These are phyloP conservation scores for Cymbopogon citratus DNA, from an alignment of 176 grass and related monocot genomes.

Conservation along the genomic window DNA sequence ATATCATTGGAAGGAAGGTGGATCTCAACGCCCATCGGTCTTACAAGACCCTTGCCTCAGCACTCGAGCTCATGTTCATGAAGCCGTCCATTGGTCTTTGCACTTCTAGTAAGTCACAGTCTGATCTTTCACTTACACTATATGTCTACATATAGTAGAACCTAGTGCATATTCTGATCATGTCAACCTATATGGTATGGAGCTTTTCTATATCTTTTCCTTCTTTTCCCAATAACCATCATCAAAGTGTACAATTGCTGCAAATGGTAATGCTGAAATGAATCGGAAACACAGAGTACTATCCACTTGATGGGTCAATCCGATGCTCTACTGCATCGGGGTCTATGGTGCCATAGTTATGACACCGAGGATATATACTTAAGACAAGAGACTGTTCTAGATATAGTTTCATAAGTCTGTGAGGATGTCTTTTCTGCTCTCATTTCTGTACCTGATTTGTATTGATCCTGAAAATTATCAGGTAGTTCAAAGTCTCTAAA, in stretches of 20 bases:
- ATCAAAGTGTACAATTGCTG: background rate
- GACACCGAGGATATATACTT: background rate
- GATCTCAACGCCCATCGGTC: slow-evolving; percentile 59
- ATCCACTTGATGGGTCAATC: background rate
- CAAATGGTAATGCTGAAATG: background rate
- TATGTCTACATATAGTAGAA: background rate
- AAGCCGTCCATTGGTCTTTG: slow-evolving; percentile 33
- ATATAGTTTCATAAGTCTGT: background rate
- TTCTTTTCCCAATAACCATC: background rate
- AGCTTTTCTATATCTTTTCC: background rate
- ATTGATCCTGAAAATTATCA: slow-evolving; percentile 20
- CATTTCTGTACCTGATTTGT: background rate
- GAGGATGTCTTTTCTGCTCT: background rate
- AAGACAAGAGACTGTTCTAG: background rate
- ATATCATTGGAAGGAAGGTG: slow-evolving; percentile 83
- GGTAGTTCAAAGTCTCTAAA: slow-evolving; percentile 38
- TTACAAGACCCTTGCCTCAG: slow-evolving; percentile 54
- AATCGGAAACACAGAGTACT: background rate
- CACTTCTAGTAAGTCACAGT: slow-evolving; percentile 34
- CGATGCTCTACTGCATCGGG: too few species aligned
- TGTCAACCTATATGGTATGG: background rate
- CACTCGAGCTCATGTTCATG: slow-evolving; percentile 82
- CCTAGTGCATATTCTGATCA: background rate
- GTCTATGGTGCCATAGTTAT: background rate
- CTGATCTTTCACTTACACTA: background rate